Evolutionary conservation across 768 basidiomycete species (phyloP), one percentile per base, ranked within the genome.

Genomic region (Leccinum truebloodii): DNA sequence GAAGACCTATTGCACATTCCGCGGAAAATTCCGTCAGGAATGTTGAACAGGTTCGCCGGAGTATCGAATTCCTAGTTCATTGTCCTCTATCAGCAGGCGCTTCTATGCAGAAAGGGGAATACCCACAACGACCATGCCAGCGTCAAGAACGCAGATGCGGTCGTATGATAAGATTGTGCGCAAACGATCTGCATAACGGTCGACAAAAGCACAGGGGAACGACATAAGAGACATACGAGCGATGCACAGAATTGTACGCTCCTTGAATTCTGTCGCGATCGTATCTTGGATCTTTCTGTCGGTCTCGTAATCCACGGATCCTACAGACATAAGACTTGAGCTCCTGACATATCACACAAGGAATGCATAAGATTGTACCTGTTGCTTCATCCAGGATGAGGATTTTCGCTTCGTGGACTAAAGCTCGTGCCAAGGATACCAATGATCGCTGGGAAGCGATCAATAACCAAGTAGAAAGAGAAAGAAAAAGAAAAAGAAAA

Each of bases 341-440:
- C 6, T 46, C n/a, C 12, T 26, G 18, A 35, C 13, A 35, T 41
- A n/a, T 39, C 50, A 32, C 1, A 35, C 54, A n/a, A 37, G 8
- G 18, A 1, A 22, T 37, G 49, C 5, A 12, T 41, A 24, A 52
- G 39, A 18, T 56, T 66, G 52, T 65, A 84, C 85, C 88, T 53
- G 93, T 95, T 0, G 94, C 94, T 77, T 95, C 94, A 70, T 97
- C 95, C 12, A 98, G 79, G 51, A 97, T 86, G 53, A 95, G 86
- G 34, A 96, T 85, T 70, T 85, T 88, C 13, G 89, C 82, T 69
- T 94, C 84, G 66, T 94, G 92, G 35, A 96, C 94, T 26, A 97
- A 75, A 0, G 95, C 95, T 35, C 95, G 81, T 16, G 95, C 95
- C 32, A 96, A 81, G 3, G 91, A 92, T 20, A 96, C 90, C 34